These are phyloP conservation scores for Coccomyxa sp. DNA, from an alignment of 139 green algal genomes.

Conservation along the genomic window DNA sequence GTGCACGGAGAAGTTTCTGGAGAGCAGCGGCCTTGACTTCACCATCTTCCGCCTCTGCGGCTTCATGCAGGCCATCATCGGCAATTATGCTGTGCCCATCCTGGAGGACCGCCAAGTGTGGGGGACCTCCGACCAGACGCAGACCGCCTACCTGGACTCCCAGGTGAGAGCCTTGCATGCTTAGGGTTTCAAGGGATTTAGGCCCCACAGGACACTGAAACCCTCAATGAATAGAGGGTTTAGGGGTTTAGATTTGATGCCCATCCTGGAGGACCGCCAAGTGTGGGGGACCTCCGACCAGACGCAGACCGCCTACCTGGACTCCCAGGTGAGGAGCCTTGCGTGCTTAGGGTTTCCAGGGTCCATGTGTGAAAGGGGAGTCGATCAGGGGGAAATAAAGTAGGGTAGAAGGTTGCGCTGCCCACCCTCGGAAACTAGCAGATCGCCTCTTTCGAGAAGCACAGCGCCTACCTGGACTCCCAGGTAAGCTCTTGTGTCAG, in stretches of 20 bases:
- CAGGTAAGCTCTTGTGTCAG: too few relatives aligned
- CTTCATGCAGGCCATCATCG: slow-evolving; percentile 98
- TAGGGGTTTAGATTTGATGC: too few relatives aligned
- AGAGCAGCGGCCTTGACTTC: slow-evolving; percentile 77
- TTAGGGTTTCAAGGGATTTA: too few relatives aligned
- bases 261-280: slow-evolving; percentile 92
- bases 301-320: slow-evolving; percentile 91
- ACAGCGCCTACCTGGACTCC: too few relatives aligned
- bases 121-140: slow-evolving; percentile 90
- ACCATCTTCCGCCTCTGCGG: slow-evolving; percentile 92
- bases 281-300: slow-evolving; percentile 96
- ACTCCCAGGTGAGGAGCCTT: slow-evolving; percentile 66
- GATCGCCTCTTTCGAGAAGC: not conserved
- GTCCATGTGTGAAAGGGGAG: too few relatives aligned
- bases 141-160: slow-evolving; percentile 93
- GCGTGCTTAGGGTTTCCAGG: too few relatives aligned
- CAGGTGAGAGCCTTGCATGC: slow-evolving; percentile 26
- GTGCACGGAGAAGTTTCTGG: slow-evolving; percentile 92
- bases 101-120: slow-evolving; percentile 95
- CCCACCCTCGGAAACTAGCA: not conserved
- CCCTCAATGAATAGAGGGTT: too few relatives aligned
- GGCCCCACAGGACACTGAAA: not conserved
- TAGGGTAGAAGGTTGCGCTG: too few relatives aligned
- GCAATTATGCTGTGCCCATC: slow-evolving; percentile 98
- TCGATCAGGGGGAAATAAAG: too few relatives aligned